Evolutionary conservation across 106 monocot genomes (phyloP).

Genomic region (Posidonia australis): DNA sequence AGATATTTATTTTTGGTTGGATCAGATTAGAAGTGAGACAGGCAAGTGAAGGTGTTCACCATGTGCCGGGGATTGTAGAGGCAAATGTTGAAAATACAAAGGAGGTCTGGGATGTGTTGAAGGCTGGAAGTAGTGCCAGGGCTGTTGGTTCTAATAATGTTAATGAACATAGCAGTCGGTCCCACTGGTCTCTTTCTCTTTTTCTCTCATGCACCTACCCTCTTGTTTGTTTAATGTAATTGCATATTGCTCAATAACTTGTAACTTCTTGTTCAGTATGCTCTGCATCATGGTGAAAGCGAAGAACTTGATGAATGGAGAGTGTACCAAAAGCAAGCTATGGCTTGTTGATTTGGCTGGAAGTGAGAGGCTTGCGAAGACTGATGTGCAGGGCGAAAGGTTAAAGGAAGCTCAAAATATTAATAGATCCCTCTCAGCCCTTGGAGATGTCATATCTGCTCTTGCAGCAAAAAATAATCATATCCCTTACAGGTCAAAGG

Average conservation of each 20-base stretch:
- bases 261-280: not conserved
- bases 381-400: constrained; percentile 79
- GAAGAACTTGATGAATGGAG: too few relatives aligned
- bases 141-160: constrained; percentile 86
- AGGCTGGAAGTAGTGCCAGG: constrained; percentile 70
- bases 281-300: not conserved
- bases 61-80: constrained; percentile 75
- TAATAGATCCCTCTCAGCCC: constrained; percentile 85
- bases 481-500: constrained; percentile 50
- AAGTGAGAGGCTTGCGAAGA: constrained; percentile 77
- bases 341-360: constrained; percentile 80
- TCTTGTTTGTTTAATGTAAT: too few relatives aligned
- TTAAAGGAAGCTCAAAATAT: constrained; percentile 92
- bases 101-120: constrained; percentile 73
- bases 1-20: not conserved
- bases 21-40: constrained; percentile 65
- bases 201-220: too few relatives aligned
- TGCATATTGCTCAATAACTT: too few relatives aligned
- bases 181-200: constrained; percentile 51
- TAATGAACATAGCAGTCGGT: constrained; percentile 88
- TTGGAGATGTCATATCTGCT: constrained; percentile 89
- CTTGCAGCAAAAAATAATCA: constrained; percentile 66
- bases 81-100: constrained; percentile 57
- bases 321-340: constrained; percentile 16
- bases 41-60: constrained; percentile 58